A percentile compares a stretch with the other conserved stretches of the same genome.
Conservation (phyloP, 2,329 filamentous ascomycete species). For the Arachnopeziza araneosa region DNA sequence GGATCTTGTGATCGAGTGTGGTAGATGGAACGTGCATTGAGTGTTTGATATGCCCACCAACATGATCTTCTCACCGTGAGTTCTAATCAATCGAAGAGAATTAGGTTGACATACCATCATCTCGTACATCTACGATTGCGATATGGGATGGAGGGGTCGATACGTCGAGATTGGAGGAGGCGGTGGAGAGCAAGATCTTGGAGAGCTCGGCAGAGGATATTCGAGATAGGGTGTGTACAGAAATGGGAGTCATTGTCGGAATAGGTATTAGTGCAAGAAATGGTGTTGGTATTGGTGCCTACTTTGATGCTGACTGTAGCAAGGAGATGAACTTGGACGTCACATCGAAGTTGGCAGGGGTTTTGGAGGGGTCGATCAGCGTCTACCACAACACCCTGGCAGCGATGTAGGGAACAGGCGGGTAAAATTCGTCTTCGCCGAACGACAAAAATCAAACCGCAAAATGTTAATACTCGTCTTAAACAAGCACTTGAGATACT, state of each 20-base stretch:
- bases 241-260: not conserved
- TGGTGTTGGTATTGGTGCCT: not conserved
- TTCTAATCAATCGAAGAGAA: not conserved
- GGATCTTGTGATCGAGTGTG: constrained; percentile 69
- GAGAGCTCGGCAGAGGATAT: constrained; percentile 27
- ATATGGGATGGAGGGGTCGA: constrained; percentile 35
- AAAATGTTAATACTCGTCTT: too few species aligned
- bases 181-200: constrained; percentile 23
- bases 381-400: too few species aligned
- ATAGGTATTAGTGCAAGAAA: not conserved
- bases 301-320: too few species aligned
- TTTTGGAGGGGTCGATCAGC: not conserved
- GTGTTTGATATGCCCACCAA: constrained; percentile 82
- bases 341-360: too few species aligned
- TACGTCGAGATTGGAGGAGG: constrained; percentile 22
- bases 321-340: not conserved
- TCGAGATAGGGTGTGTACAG: constrained; percentile 25
- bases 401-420: too few species aligned
- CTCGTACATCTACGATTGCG: constrained; percentile 84
- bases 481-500: too few species aligned
- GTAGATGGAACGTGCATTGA: constrained; percentile 70
- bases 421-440: too few species aligned
- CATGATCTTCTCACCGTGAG: constrained; percentile 58
- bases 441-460: too few species aligned
- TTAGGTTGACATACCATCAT: constrained; percentile 55